Evolutionary conservation across 805 yeast species (phyloP).

Genomic region (Wickerhamiella sorbophila): DNA sequence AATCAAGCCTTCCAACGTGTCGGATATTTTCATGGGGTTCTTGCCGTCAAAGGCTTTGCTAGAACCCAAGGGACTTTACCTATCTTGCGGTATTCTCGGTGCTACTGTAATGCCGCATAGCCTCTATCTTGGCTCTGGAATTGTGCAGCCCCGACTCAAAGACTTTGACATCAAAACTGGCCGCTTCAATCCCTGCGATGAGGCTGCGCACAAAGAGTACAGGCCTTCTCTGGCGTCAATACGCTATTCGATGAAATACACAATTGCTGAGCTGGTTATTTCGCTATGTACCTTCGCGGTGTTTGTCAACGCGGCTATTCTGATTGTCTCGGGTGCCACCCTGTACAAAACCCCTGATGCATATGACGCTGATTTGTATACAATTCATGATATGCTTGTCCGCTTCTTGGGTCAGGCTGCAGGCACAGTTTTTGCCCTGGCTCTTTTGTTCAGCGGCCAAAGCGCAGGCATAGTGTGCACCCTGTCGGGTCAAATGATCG

Average conservation of each 20-base stretch:
- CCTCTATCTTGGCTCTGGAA: conserved; percentile 67
- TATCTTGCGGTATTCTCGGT: conserved; percentile 74
- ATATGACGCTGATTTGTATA: conserved; percentile 66
- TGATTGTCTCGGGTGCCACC: conserved; percentile 86
- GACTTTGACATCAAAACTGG: conserved; percentile 56
- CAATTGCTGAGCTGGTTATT: conserved; percentile 69
- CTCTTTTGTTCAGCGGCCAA: conserved; percentile 81
- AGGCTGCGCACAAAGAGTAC: conserved; percentile 24
- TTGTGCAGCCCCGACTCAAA: conserved; percentile 70
- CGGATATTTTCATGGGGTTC: conserved; percentile 48
- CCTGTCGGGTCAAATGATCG: conserved; percentile 83
- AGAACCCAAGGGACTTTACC: conserved; percentile 52
- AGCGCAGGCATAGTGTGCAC: conserved; percentile 93
- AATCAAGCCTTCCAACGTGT: conserved; percentile 34
- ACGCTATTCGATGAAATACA: conserved; percentile 60
- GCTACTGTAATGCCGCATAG: conserved; percentile 96
- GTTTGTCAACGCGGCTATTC: conserved; percentile 82
- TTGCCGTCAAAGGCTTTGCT: conserved; percentile 48
- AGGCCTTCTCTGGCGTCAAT: conserved; percentile 73
- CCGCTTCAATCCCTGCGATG: conserved; percentile 9
- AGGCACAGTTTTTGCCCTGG: conserved; percentile 77
- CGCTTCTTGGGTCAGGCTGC: conserved; percentile 70
- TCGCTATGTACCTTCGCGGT: conserved; percentile 77
- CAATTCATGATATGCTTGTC: conserved; percentile 59
- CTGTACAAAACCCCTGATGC: conserved; percentile 47